A percentile compares a stretch with the other conserved stretches of the same genome.
phyloP scores from a whole-genome alignment of 1,139 yeast genomes.

The Pichia sp. region DNA sequence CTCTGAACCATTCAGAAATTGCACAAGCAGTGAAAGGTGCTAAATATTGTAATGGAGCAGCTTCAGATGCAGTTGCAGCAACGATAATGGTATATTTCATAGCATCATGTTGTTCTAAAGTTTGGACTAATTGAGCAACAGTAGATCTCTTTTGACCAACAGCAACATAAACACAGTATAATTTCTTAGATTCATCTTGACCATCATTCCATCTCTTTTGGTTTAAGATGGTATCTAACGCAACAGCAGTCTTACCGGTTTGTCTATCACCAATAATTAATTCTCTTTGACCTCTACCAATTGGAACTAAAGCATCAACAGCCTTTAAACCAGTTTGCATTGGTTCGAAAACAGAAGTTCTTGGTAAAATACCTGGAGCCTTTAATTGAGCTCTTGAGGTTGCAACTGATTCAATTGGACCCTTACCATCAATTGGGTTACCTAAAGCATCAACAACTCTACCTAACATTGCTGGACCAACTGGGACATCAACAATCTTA shows the following conservation, averaged over 20 bases:
- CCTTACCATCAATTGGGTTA: conserved; percentile 99
- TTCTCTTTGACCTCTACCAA: conserved; percentile 99
- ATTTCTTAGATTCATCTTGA: conserved; percentile 90
- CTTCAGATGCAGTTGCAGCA: conserved; percentile 99
- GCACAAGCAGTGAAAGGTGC: conserved; percentile 99
- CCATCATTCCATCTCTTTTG: conserved; percentile 99
- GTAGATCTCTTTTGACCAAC: conserved; percentile 99
- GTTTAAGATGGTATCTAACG: conserved; percentile 95
- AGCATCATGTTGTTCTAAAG: conserved; percentile 97
- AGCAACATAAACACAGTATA: conserved; percentile 99
- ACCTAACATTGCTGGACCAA: conserved; percentile 96
- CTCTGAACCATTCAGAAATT: conserved; percentile 99
- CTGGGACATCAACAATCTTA: conserved; percentile 98
- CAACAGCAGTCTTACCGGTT: conserved; percentile 99
- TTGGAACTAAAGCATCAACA: conserved; percentile 97
- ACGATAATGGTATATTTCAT: conserved; percentile 95
- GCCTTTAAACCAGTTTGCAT: conserved; percentile 99
- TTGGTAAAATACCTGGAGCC: conserved; percentile 99
- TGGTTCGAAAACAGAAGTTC: conserved; percentile 98
- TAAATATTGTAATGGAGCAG: conserved; percentile 99
- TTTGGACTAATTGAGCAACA: conserved; percentile 98
- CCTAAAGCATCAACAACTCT: conserved; percentile 99
- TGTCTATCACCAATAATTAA: conserved; percentile 99
- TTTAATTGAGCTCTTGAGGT: conserved; percentile 95
- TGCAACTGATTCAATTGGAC: conserved; percentile 85